Evolutionary conservation across 2,329 filamentous ascomycete genomes (phyloP).

Genomic region (Cladosporium phlei): DNA sequence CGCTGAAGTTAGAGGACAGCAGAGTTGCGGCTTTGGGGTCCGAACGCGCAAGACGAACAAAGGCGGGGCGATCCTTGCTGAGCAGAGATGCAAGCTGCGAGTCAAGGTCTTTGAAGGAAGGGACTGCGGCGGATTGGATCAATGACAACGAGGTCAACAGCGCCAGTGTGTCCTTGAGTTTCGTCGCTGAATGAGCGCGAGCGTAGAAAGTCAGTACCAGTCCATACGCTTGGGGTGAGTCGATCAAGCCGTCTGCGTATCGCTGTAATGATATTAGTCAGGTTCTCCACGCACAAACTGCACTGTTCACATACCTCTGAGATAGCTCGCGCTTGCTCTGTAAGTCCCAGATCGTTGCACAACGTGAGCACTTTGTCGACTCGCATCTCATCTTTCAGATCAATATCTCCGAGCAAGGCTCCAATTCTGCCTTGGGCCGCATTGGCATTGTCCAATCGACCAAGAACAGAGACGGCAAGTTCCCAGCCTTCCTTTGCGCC

Average conservation of each 20-base stretch:
- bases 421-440: conserved; percentile 70
- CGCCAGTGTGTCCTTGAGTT: conserved; percentile 80
- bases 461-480: conserved; percentile 75
- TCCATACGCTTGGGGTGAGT: conserved; percentile 62
- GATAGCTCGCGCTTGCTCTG: conserved; percentile 71
- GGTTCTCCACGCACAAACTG: too few species aligned
- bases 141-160: conserved; percentile 83
- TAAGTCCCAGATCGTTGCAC: conserved; percentile 72
- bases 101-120: conserved; percentile 67
- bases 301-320: conserved; percentile 72
- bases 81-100: conserved; percentile 65
- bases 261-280: conserved; percentile 50
- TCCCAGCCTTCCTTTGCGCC: conserved; percentile 69
- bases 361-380: conserved; percentile 79
- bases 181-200: conserved; percentile 69
- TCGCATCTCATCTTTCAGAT: conserved; percentile 63
- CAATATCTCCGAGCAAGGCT: conserved; percentile 67
- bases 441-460: conserved; percentile 69
- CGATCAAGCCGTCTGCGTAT: conserved; percentile 73
- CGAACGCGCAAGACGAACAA: conserved; percentile 66
- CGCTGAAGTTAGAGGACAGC: conserved; percentile 78
- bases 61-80: conserved; percentile 63
- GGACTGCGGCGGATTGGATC: conserved; percentile 77
- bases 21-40: conserved; percentile 80
- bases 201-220: conserved; percentile 88